A percentile compares a stretch with the other conserved stretches of the same genome.
phyloP scores from a whole-genome alignment of 2,329 filamentous ascomycete species.

The Botrytis paeoniae region DNA sequence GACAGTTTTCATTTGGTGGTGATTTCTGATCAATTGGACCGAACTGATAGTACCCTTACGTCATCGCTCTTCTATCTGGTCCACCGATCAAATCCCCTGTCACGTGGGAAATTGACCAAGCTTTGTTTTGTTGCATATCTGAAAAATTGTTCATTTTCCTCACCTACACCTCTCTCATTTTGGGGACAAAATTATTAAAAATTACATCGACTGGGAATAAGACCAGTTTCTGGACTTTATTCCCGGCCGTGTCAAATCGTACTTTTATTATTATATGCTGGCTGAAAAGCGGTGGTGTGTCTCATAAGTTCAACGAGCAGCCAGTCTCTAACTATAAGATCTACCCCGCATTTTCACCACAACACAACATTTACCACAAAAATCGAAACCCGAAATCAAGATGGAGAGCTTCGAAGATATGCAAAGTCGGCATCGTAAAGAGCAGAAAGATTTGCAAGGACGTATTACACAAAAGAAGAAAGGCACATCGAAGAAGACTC shows the following conservation, averaged over 20 bases:
- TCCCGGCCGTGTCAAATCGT: neutral
- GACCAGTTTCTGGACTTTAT: neutral
- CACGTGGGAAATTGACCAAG: neutral
- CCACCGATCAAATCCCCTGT: neutral
- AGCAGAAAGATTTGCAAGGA: constrained; percentile 80
- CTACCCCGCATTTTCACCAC: constrained; percentile 1
- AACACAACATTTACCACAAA: neutral
- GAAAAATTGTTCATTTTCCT: neutral
- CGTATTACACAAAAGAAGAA: constrained; percentile 95
- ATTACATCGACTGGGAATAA: neutral
- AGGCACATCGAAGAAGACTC: constrained; percentile 84
- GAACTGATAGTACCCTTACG: neutral
- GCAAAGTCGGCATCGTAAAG: constrained; percentile 78
- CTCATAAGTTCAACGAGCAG: neutral
- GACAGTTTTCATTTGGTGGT: neutral
- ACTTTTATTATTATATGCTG: neutral
- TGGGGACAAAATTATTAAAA: neutral
- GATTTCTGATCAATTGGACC: neutral
- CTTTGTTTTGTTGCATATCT: neutral
- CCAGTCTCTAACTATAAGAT: neutral
- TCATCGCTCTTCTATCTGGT: neutral
- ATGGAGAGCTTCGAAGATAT: constrained; percentile 69
- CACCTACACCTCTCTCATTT: neutral
- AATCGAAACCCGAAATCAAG: neutral
- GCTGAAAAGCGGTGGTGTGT: neutral